Evolutionary conservation across 2,329 filamentous ascomycete species (phyloP), one percentile per base, ranked within the genome.

Genomic region (Penicillium sp.): DNA sequence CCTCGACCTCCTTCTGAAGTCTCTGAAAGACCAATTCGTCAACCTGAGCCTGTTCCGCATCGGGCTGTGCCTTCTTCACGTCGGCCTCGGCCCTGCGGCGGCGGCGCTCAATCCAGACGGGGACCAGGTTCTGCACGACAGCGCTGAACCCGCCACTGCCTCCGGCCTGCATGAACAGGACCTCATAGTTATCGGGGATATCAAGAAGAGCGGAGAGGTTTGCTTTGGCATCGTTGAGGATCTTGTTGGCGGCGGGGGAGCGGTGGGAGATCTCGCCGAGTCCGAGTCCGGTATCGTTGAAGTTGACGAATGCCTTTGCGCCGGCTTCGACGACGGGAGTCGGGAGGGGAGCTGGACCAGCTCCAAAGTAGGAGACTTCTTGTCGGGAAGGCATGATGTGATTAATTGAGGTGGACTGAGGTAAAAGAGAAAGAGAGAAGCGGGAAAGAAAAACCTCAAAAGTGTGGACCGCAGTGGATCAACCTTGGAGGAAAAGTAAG

Each of bases 211-310:
- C 79, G 36, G 83, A 82, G 11, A 97, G 82, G 61, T 89, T 86
- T 34, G 85, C 83, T 74, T 95, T 94, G 61, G 91, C 84, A 62
- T 90, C 82, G 61, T 89, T 87, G 65, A 97, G 84, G 68, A 97
- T 91, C 61, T 87, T 84, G 62, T 85, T 84, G 27, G 93, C 93
- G 44, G 90, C 83, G 60, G 84, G 81, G 15, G 90, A 95, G 63
- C 93, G 90, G 75, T 97, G 93, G 10, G 89, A 93, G 73, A 95
- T 91, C 76, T 97, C 93, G 61, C 90, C 91, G 43, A 97, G 83
- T 51, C 92, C 92, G 59, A 97, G 82, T 57, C 93, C 93, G 39
- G 86, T 90, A 72, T 84, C 81, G 46, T 93, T 81, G 79, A 86
- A 96, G 80, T 97, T 89, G 63, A 96, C 76, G 5, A 97, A 86